Base-by-base conservation (phyloP, 2,329 filamentous ascomycete species). In the Ceratocystis lukuohia region DNA sequence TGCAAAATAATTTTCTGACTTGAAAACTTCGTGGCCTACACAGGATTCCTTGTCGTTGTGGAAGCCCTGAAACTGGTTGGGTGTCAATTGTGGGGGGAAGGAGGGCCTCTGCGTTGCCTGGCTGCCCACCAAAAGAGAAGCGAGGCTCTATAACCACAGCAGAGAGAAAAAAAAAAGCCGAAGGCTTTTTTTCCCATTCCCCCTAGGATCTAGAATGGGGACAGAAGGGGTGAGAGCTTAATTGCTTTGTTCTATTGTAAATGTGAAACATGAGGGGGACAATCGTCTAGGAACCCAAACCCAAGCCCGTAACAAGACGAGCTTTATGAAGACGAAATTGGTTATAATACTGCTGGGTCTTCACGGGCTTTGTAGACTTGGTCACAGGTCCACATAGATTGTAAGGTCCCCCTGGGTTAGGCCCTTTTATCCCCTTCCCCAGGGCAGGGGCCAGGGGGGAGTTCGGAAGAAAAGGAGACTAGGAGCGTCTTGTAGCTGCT, bases 11-110 rank as follows among this genome's bases (percentile, higher is more conserved):
- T 28, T 12, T 25, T 53, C 5, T 12, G 48, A n/a, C 25, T 53
- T 17, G 48, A 25, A 10, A 20, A 28, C 48, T 53, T 7, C 5
- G 7, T 22, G 46, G 46, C 46, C 22, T 3, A 22, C 46, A 22
- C 30, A 7, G 10, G 28, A 37, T 33, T 30, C 33, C 53, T 59
- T 17, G 53, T n/a, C 33, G 53, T 37, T 59, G 25, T 17, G 17
- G 28, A 59, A 59, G 28, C 25, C 53, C 53, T 59, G 53, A 59
- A 59, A 59, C 53, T 17, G 53, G 25, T n/a, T 59, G 53, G 28
- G 53, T 59, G 28, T 57, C 53, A 57, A 57, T n/a, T 33, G 28
- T 28, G 28, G 53, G 48, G 15, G n/a, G 20, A 25, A 53, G 48
- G 25, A 25, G n/a, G 48, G 48, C 48, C 48, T 57, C 28, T 57